A percentile compares a stretch with the other conserved stretches of the same genome.
Evolutionary conservation across 495 filamentous ascomycete species (phyloP).

Genomic region (Penicillium atrosanguineum): DNA sequence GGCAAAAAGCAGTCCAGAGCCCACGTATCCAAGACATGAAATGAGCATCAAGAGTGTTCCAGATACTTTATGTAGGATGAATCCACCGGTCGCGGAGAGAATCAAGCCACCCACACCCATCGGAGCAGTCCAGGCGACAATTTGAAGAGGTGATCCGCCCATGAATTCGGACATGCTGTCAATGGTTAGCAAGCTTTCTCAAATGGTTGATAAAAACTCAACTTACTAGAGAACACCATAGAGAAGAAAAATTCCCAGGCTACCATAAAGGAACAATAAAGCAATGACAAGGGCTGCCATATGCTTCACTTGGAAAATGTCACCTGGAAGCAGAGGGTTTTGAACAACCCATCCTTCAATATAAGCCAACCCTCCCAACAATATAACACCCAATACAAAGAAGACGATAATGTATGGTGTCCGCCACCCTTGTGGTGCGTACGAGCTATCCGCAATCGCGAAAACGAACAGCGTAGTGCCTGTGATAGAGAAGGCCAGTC

Average conservation of each 20-base stretch:
- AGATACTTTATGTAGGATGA: slow-evolving; percentile 72
- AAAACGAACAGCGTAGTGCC: slow-evolving; percentile 73
- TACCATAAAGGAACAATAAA: slow-evolving; percentile 73
- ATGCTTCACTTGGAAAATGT: slow-evolving; percentile 70
- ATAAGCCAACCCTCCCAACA: slow-evolving; percentile 61
- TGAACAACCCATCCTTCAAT: slow-evolving; percentile 73
- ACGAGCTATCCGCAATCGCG: slow-evolving; percentile 71
- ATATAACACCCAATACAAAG: slow-evolving; percentile 55
- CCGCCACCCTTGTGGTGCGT: slow-evolving; percentile 66
- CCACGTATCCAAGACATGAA: slow-evolving; percentile 62
- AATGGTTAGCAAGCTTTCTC: slow-evolving; percentile 14
- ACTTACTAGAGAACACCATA: slow-evolving; percentile 78
- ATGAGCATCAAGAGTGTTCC: slow-evolving; percentile 70
- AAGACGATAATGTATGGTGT: slow-evolving; percentile 57
- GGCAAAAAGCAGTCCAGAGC: slow-evolving; percentile 69
- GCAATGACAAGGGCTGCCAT: slow-evolving; percentile 67
- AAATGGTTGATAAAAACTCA: too few species aligned
- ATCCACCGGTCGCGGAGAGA: slow-evolving; percentile 67
- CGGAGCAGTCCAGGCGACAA: slow-evolving; percentile 76
- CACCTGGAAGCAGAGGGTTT: slow-evolving; percentile 70
- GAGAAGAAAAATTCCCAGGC: slow-evolving; percentile 72
- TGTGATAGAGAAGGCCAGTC: slow-evolving; percentile 58
- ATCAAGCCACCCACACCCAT: slow-evolving; percentile 74
- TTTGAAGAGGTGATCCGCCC: slow-evolving; percentile 61
- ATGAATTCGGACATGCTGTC: slow-evolving; percentile 64